These are phyloP conservation scores for Kwoniella sp. DNA, from an alignment of 768 basidiomycete genomes.

Conservation along the genomic window DNA sequence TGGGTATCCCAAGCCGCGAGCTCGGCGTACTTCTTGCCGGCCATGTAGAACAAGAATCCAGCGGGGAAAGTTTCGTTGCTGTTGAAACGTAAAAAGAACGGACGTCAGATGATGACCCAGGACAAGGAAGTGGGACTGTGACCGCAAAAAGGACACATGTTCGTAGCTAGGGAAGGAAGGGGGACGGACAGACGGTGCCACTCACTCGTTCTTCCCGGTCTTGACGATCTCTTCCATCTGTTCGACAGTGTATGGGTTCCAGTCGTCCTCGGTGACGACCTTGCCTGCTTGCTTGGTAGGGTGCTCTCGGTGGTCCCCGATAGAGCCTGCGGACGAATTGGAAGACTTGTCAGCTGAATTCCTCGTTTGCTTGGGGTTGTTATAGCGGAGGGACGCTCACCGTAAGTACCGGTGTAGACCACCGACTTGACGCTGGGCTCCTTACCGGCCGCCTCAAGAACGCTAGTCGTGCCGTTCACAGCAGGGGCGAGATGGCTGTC, in stretches of 20 bases:
- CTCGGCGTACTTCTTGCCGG: conserved; percentile 48
- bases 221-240: conserved; percentile 33
- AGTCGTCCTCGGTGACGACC: conserved; percentile 41
- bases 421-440: conserved; percentile 33
- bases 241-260: conserved; percentile 46
- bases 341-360: background rate
- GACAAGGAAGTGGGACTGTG: too few species aligned
- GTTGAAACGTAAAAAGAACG: too few species aligned
- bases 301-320: conserved; percentile 28
- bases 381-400: too few species aligned
- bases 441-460: conserved; percentile 42
- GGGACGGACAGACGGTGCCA: too few species aligned
- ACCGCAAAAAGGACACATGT: background rate
- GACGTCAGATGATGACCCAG: background rate
- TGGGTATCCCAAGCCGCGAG: conserved; percentile 41
- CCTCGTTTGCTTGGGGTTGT: too few species aligned
- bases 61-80: conserved; percentile 7
- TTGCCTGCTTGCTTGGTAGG: conserved; percentile 29
- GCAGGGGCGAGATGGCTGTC: conserved; percentile 37
- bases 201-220: conserved; percentile 9
- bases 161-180: too few species aligned
- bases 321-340: conserved; percentile 16
- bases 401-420: conserved; percentile 29
- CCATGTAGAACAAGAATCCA: conserved; percentile 25
- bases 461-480: conserved; percentile 36